phyloP scores from a whole-genome alignment of 768 basidiomycete species.

The Lactarius akahatsu region DNA sequence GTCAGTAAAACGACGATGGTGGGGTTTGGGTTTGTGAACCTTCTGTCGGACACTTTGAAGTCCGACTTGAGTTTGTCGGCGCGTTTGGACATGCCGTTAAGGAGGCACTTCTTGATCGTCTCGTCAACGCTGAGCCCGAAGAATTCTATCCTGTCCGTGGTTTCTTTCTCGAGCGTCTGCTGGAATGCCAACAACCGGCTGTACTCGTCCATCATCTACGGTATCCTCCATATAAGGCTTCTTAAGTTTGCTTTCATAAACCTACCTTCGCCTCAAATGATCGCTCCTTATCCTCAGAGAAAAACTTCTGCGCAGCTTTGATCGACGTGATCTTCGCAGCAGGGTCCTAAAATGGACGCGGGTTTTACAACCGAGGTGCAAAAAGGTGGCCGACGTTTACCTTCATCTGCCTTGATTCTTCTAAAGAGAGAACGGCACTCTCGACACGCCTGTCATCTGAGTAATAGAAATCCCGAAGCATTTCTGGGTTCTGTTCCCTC shows the following conservation, averaged over 20 bases:
- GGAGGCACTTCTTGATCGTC: constrained; percentile 74
- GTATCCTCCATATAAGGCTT: neutral
- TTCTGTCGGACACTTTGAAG: constrained; percentile 93
- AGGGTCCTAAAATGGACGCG: constrained; percentile 56
- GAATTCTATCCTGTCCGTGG: constrained; percentile 73
- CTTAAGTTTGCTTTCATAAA: neutral
- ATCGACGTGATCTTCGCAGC: constrained; percentile 66
- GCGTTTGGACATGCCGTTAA: constrained; percentile 78
- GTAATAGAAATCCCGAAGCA: constrained; percentile 95
- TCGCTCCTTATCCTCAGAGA: constrained; percentile 92
- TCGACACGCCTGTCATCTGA: constrained; percentile 95
- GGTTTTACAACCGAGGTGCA: neutral
- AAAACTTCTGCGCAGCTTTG: constrained; percentile 86
- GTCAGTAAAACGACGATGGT: constrained; percentile 1
- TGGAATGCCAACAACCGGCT: constrained; percentile 74
- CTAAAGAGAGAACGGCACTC: constrained; percentile 84
- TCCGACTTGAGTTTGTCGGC: constrained; percentile 88
- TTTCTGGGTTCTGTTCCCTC: constrained; percentile 83
- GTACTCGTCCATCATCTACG: constrained; percentile 90
- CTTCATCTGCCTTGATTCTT: constrained; percentile 68
- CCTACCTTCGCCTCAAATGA: constrained; percentile 85
- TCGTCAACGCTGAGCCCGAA: constrained; percentile 85
- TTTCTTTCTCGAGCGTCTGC: constrained; percentile 84
- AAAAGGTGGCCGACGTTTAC: constrained; percentile 41
- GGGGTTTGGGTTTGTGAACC: constrained; percentile 47